These are phyloP conservation scores for Bipolaris zeicola DNA, from an alignment of 2,329 filamentous ascomycete genomes.

Conservation along the genomic window DNA sequence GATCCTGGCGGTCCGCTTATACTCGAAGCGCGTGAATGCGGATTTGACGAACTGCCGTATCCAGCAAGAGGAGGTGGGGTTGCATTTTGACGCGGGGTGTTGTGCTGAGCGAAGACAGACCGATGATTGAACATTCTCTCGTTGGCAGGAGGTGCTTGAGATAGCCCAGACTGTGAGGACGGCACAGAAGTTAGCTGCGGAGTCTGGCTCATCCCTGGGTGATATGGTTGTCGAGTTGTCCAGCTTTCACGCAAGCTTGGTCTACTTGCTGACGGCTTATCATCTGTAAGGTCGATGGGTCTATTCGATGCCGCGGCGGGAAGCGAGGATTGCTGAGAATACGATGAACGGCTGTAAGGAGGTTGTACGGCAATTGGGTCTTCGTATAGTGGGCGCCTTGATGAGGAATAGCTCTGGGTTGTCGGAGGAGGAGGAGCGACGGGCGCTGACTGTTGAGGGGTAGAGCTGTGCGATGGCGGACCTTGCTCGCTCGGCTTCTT, in stretches of 20 bases:
- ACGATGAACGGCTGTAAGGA: slow-evolving; percentile 33
- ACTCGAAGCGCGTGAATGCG: slow-evolving; percentile 45
- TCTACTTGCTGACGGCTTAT: slow-evolving; percentile 30
- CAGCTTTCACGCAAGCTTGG: slow-evolving; percentile 36
- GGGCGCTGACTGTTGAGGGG: slow-evolving; percentile 41
- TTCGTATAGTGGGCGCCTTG: slow-evolving; percentile 35
- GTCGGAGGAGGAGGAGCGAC: slow-evolving; percentile 36
- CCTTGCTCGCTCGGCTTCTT: slow-evolving; percentile 43
- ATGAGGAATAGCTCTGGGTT: slow-evolving; percentile 26
- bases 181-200: slow-evolving; percentile 31
- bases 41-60: slow-evolving; percentile 42
- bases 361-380: slow-evolving; percentile 33
- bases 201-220: slow-evolving; percentile 33
- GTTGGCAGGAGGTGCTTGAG: slow-evolving; percentile 31
- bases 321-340: slow-evolving; percentile 34
- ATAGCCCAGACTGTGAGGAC: slow-evolving; percentile 35
- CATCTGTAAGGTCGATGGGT: slow-evolving; percentile 41
- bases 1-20: slow-evolving; percentile 36
- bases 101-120: slow-evolving; percentile 43
- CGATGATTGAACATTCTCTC: slow-evolving; percentile 39
- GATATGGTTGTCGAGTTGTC: slow-evolving; percentile 37
- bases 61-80: slow-evolving; percentile 40
- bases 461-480: slow-evolving; percentile 43
- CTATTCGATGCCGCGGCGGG: slow-evolving; percentile 29
- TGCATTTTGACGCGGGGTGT: slow-evolving; percentile 38